Conservation (phyloP, 1,284 basidiomycete species). For the Neolentinus lepideus region DNA sequence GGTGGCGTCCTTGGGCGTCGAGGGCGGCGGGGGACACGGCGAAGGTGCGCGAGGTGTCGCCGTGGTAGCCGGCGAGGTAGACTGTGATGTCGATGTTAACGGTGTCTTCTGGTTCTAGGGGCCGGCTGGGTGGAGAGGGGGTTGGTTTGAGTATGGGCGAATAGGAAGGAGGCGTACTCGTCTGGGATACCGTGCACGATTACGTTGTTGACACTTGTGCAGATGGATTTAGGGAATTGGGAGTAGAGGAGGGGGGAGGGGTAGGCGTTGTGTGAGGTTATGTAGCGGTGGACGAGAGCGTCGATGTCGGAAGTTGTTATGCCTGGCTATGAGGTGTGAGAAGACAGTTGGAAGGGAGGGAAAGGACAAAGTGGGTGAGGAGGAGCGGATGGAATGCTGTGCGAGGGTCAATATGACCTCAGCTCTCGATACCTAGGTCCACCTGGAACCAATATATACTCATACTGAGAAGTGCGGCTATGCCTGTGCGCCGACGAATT, state of each 20-base stretch:
- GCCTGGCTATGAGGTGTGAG: slow-evolving; percentile 44
- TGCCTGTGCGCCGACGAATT: too few relatives aligned
- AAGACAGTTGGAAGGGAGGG: too few relatives aligned
- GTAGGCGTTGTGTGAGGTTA: slow-evolving; percentile 68
- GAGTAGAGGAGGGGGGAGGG: slow-evolving; percentile 83
- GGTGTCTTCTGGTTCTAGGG: slow-evolving; percentile 73
- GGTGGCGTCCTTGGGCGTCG: slow-evolving; percentile 61
- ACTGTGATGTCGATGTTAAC: slow-evolving; percentile 84
- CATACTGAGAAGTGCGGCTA: too few relatives aligned
- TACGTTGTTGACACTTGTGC: slow-evolving; percentile 86
- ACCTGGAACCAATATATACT: too few relatives aligned
- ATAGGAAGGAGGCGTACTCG: slow-evolving; percentile 38
- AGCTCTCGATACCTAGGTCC: neutral
- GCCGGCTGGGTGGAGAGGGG: slow-evolving; percentile 43
- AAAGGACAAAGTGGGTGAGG: too few relatives aligned
- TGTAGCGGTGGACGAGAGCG: slow-evolving; percentile 60
- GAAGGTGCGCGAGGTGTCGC: slow-evolving; percentile 82
- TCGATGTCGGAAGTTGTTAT: slow-evolving; percentile 75
- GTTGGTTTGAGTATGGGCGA: neutral
- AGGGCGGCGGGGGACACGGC: slow-evolving; percentile 37
- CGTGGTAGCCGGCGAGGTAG: slow-evolving; percentile 74
- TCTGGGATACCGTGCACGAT: slow-evolving; percentile 86
- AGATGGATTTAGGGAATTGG: slow-evolving; percentile 81
- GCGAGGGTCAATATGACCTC: too few relatives aligned
- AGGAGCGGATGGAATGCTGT: too few relatives aligned